Evolutionary conservation across 345 rosid species (phyloP).

Genomic region (Reutealis trisperma): DNA sequence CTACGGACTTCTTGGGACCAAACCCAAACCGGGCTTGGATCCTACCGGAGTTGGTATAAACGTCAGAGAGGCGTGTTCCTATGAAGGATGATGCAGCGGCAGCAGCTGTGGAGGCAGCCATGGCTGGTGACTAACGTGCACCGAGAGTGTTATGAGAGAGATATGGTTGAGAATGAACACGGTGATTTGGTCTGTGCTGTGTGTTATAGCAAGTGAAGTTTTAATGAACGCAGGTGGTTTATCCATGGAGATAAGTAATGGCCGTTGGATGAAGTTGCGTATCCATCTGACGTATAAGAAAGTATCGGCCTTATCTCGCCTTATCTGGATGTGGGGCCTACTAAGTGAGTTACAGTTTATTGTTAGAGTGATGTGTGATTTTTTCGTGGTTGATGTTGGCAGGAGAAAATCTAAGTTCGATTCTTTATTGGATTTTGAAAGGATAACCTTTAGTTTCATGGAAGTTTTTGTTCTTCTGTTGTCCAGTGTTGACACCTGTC

Average conservation of each 20-base stretch:
- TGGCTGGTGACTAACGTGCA: slow-evolving; percentile 16
- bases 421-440: neutral
- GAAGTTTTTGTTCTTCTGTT: neutral
- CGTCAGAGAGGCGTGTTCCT: slow-evolving; percentile 55
- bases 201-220: slow-evolving; percentile 17
- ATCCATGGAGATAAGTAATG: slow-evolving; percentile 24
- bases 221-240: slow-evolving; percentile 18
- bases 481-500: neutral
- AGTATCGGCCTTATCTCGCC: slow-evolving; percentile 51
- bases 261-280: slow-evolving; percentile 57
- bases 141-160: neutral
- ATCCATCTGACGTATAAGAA: slow-evolving; percentile 68
- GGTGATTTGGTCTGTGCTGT: neutral
- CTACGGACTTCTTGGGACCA: slow-evolving; percentile 41
- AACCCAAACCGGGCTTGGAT: slow-evolving; percentile 62
- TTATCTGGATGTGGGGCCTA: slow-evolving; percentile 57
- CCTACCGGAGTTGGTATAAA: slow-evolving; percentile 39
- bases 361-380: neutral
- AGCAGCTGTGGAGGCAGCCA: slow-evolving; percentile 62
- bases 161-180: neutral
- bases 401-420: slow-evolving; percentile 9
- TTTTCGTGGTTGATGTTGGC: slow-evolving; percentile 28
- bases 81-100: slow-evolving; percentile 62
- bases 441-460: slow-evolving; percentile 3
- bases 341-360: neutral